A percentile compares a stretch with the other conserved stretches of the same genome.
Evolutionary conservation across 2,329 filamentous ascomycete genomes (phyloP).

Genomic region (Sporothrix mexicana): DNA sequence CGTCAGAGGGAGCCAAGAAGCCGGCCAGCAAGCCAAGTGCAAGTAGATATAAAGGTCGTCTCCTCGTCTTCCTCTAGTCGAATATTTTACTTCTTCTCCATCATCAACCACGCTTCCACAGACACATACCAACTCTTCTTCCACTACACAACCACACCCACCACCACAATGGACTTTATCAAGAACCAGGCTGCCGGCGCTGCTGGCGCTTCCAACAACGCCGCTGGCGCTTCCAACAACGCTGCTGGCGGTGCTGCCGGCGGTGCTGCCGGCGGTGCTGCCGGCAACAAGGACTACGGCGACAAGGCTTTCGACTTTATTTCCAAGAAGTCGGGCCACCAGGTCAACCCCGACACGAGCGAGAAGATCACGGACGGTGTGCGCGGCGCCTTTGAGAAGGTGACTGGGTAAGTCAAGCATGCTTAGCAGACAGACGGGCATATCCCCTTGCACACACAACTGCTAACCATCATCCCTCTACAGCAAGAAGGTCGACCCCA

Average conservation of each 20-base stretch:
- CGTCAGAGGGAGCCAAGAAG: too few species aligned
- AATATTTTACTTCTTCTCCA: neutral
- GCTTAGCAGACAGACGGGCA: neutral
- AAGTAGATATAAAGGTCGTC: neutral
- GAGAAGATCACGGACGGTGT: slow-evolving; percentile 47
- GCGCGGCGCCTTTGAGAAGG: slow-evolving; percentile 48
- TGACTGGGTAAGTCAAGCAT: slow-evolving; percentile 44
- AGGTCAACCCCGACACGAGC: slow-evolving; percentile 37
- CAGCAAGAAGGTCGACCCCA: slow-evolving; percentile 48
- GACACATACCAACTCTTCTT: neutral
- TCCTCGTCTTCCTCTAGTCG: neutral
- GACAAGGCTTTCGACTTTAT: slow-evolving; percentile 42
- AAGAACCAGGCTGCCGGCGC: slow-evolving; percentile 26
- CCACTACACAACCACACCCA: neutral
- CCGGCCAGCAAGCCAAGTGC: neutral
- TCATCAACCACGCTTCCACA: neutral
- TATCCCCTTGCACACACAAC: too few species aligned
- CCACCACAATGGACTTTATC: slow-evolving; percentile 21
- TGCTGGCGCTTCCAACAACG: neutral
- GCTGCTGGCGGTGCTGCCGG: slow-evolving; percentile 2
- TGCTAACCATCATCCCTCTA: neutral
- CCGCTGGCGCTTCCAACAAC: neutral
- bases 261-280: neutral
- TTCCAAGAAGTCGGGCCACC: slow-evolving; percentile 41
- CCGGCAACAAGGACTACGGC: slow-evolving; percentile 38